Conservation (phyloP, 768 basidiomycete genomes). For the Megacollybia marginata region DNA sequence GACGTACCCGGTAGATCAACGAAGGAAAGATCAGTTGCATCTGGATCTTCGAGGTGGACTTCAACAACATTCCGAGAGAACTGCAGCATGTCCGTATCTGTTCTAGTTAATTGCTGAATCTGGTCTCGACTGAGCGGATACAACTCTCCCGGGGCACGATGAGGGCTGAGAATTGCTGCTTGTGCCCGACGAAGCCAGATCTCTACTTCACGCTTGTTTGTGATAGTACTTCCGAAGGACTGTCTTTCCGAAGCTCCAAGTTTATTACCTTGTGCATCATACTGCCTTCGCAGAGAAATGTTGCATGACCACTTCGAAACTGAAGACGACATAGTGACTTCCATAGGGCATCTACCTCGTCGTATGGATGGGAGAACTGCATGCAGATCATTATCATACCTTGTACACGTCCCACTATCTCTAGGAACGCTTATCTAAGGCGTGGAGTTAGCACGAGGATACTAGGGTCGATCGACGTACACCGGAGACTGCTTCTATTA, state of each 20-base stretch:
- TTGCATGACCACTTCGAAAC: conserved; percentile 33
- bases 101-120: background rate
- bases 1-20: conserved; percentile 11
- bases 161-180: conserved; percentile 45
- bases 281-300: conserved; percentile 32
- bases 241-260: conserved; percentile 7
- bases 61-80: conserved; percentile 11
- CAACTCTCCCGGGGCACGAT: conserved; percentile 18
- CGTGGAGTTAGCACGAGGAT: background rate
- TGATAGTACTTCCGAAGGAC: conserved; percentile 35
- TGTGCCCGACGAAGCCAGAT: conserved; percentile 52
- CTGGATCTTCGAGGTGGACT: conserved; percentile 8
- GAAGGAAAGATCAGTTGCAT: conserved; percentile 12
- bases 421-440: conserved; percentile 51
- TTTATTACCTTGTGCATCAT: conserved; percentile 18
- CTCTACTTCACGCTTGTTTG: conserved; percentile 38
- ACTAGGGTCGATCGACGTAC: conserved; percentile 22
- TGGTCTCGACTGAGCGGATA: conserved; percentile 17
- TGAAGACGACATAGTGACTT: conserved; percentile 39
- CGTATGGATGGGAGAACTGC: background rate
- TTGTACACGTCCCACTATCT: conserved; percentile 54
- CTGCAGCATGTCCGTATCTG: conserved; percentile 4
- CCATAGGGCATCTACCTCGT: conserved; percentile 41
- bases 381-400: conserved; percentile 21
- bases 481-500: conserved; percentile 51